Percentiles rank a stretch among this genome's conserved stretches.
Evolutionary conservation across 176 grass and related monocot species (phyloP).

Genomic region (Saccharum spontaneum): DNA sequence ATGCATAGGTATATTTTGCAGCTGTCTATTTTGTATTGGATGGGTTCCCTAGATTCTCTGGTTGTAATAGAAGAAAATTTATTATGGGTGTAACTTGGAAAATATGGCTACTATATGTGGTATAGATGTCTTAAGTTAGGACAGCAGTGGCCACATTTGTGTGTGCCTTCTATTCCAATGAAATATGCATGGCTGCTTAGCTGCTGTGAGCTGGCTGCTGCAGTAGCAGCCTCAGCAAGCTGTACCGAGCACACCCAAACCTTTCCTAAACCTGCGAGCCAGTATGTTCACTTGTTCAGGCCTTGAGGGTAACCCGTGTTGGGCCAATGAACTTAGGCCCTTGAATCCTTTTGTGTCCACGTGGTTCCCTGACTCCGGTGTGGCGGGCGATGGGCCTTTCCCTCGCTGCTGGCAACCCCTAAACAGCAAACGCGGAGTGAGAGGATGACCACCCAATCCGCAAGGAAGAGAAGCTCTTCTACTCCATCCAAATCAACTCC

Average conservation of each 20-base stretch:
- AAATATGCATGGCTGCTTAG: background rate
- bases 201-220: background rate
- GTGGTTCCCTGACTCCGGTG: background rate
- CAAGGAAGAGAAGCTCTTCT: background rate
- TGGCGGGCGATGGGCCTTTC: background rate
- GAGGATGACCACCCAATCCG: background rate
- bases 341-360: background rate
- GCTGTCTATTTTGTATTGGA: too few species aligned
- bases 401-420: background rate
- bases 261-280: background rate
- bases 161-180: background rate
- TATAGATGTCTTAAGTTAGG: background rate
- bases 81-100: background rate
- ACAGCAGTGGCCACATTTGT: background rate
- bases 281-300: background rate
- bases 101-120: background rate
- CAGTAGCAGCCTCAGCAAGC: background rate
- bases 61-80: too few species aligned
- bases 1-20: too few species aligned
- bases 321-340: background rate
- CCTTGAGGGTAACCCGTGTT: background rate
- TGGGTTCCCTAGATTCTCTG: too few species aligned
- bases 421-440: background rate
- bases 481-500: too few species aligned
- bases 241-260: background rate